Conservation (phyloP, 2,329 filamentous ascomycete species). For the Colletotrichum orchidophilum region DNA sequence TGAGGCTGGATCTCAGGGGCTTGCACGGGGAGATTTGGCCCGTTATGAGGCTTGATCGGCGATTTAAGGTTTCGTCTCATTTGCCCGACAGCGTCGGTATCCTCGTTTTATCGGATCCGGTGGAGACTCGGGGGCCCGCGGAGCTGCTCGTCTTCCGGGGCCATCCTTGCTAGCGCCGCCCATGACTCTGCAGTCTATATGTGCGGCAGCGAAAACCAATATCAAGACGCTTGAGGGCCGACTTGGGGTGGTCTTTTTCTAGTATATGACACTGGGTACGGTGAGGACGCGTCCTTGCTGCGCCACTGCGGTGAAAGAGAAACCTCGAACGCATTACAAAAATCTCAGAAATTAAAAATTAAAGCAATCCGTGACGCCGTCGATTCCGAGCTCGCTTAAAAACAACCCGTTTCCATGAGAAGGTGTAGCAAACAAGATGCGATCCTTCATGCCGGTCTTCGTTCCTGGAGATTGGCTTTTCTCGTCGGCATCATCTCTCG, state of each 20-base stretch:
- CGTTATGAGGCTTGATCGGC: background rate
- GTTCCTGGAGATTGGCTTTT: too few relatives aligned
- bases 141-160: background rate
- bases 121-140: constrained; percentile 23
- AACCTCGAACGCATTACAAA: background rate
- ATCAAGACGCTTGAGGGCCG: background rate
- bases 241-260: background rate
- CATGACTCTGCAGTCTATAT: background rate
- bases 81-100: background rate
- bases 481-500: background rate
- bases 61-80: constrained; percentile 24
- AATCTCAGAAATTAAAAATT: background rate
- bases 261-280: too few relatives aligned
- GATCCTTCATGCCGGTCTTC: too few relatives aligned
- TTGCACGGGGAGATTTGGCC: background rate
- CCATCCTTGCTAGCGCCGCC: background rate
- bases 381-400: background rate
- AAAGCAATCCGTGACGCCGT: background rate
- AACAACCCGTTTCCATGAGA: background rate
- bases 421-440: background rate
- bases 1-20: background rate
- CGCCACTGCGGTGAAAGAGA: background rate
- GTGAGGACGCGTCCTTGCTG: background rate
- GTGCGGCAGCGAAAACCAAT: background rate
- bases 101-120: background rate